These are phyloP conservation scores for Verticillium isaacii DNA, from an alignment of 2,329 filamentous ascomycete species.

Conservation along the genomic window DNA sequence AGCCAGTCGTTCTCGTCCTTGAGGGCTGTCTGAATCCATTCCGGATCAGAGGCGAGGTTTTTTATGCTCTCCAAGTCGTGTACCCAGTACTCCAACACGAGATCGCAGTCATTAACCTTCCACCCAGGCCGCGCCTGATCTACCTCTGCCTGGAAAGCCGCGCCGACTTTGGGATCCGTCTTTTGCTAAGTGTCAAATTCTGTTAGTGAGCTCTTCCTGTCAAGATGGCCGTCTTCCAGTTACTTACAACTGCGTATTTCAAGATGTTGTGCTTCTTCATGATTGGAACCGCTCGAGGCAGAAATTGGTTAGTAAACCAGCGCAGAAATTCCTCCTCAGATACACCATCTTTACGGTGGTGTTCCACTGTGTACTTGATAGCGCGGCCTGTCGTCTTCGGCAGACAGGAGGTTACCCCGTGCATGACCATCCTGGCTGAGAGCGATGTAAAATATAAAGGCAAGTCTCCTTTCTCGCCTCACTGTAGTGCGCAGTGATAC, in stretches of 20 bases:
- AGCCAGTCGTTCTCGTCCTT: neutral
- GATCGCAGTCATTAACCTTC: neutral
- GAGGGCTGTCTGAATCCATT: neutral
- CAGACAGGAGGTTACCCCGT: neutral
- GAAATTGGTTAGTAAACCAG: neutral
- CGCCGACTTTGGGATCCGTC: neutral
- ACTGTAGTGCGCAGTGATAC: neutral
- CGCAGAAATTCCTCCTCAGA: neutral
- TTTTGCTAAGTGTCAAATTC: neutral
- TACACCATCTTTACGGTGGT: neutral
- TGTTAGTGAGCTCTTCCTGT: neutral
- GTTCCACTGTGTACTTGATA: neutral
- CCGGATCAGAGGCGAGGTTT: neutral
- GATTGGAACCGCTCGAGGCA: neutral
- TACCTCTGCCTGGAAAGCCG: neutral
- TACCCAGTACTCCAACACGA: neutral
- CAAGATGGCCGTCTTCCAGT: neutral
- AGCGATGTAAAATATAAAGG: neutral
- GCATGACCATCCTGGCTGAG: neutral
- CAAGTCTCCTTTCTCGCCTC: neutral
- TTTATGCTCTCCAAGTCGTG: neutral
- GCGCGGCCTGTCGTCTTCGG: neutral
- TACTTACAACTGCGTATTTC: neutral
- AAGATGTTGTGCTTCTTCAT: neutral
- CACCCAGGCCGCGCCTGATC: neutral